Evolutionary conservation across 179 eudicot species (phyloP).

Genomic region (Silene noctiflora): DNA sequence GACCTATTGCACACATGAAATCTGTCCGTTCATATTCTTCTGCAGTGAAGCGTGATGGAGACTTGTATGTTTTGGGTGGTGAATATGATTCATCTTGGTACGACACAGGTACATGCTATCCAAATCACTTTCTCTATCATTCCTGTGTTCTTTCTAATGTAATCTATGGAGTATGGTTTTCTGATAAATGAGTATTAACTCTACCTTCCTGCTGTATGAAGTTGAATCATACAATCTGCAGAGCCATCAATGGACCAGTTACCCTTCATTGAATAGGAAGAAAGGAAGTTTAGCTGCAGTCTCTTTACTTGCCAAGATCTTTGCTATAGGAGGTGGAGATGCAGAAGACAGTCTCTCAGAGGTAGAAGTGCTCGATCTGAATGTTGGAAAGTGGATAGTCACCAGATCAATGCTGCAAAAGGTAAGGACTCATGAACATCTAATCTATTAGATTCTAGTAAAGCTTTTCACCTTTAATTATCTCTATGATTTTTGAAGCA

Average conservation of each 20-base stretch:
- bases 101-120: constrained; percentile 61
- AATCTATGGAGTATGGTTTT: not conserved
- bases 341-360: constrained; percentile 53
- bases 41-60: constrained; percentile 46
- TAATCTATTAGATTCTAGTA: not conserved
- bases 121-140: not conserved
- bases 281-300: constrained; percentile 73
- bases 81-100: constrained; percentile 56
- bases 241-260: constrained; percentile 50
- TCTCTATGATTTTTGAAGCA: not conserved
- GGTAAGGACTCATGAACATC: constrained; percentile 35
- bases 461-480: not conserved
- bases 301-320: constrained; percentile 48
- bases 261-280: constrained; percentile 55
- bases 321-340: constrained; percentile 87
- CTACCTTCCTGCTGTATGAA: constrained; percentile 31
- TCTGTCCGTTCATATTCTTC: constrained; percentile 61
- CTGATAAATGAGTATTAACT: constrained; percentile 1
- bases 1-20: constrained; percentile 59
- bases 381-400: constrained; percentile 62
- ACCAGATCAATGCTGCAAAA: constrained; percentile 62
- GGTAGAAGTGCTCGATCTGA: constrained; percentile 74
- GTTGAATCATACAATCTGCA: constrained; percentile 65
- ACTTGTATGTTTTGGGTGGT: constrained; percentile 77
- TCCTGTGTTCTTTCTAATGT: not conserved